Conservation (phyloP, 768 basidiomycete genomes). For the Collybia nuda region DNA sequence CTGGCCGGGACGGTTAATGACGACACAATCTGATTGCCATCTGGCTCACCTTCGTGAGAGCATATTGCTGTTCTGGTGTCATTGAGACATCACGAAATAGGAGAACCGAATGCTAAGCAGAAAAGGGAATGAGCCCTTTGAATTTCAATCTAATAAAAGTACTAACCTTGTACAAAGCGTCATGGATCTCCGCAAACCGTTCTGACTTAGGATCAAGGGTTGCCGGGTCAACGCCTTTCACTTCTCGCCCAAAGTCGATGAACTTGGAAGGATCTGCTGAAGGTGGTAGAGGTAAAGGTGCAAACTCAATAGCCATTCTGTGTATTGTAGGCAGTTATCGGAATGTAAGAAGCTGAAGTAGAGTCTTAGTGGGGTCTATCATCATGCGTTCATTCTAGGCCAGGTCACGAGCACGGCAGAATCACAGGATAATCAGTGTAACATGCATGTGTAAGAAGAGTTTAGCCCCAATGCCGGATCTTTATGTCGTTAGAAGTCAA, state of each 20-base stretch:
- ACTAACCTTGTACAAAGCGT: conserved; percentile 76
- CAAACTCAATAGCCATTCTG: conserved; percentile 66
- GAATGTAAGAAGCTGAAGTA: conserved; percentile 1
- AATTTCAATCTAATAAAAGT: not conserved
- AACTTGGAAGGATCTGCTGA: conserved; percentile 70
- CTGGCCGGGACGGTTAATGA: conserved; percentile 33
- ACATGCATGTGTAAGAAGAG: too few species aligned
- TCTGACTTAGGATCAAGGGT: conserved; percentile 44
- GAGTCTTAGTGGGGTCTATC: not conserved
- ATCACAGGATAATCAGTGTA: not conserved
- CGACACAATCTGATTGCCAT: not conserved
- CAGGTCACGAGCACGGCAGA: not conserved
- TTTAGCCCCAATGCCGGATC: not conserved
- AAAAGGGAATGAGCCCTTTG: not conserved
- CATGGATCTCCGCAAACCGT: conserved; percentile 64
- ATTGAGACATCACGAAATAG: conserved; percentile 72
- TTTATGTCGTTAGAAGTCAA: too few species aligned
- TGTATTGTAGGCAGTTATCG: conserved; percentile 1
- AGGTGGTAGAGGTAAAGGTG: conserved; percentile 69
- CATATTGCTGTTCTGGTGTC: conserved; percentile 82
- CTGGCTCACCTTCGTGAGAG: conserved; percentile 70
- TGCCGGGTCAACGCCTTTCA: conserved; percentile 71
- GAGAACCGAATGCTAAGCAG: conserved; percentile 60
- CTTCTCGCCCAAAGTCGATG: conserved; percentile 71
- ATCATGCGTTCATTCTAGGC: not conserved